Base-by-base conservation (phyloP, 73 alveolate genomes). In the Effrenium voratum region DNA sequence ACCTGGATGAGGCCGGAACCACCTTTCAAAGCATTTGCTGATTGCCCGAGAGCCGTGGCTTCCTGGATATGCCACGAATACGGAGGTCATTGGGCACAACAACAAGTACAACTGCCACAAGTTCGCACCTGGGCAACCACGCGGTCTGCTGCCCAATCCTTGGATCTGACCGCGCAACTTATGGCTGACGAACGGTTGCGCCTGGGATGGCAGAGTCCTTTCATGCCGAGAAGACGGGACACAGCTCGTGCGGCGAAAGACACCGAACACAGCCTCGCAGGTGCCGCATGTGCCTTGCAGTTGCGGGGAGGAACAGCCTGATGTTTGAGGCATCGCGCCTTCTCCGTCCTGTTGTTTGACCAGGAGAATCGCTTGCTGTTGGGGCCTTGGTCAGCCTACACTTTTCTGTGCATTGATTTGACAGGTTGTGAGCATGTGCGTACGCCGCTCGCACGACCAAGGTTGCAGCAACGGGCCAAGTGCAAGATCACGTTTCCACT, bases 101-200 rank as follows among this genome's bases (percentile, higher is more conserved):
- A 87, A 87, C 95, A 87, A 87, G 52, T 87, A 87, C 95, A 87
- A 87, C 49, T 87, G 95, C 32, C 95, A 87, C 95, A 87, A 87
- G 70, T 87, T 87, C 43, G 95, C 72, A 34, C 95, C 95, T 40
- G 95, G 95, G 16, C 95, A 87, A 38, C 95, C 95, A 16, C 95
- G 95, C 4, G 95, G 95, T 16, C 43, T 87, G 49, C 44, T 87
- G 95, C 52, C 60, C 34, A 0, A 5, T 57, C 50, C 94, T 40
- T n/a, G n/a, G n/a, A n/a, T n/a, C n/a, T n/a, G n/a, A n/a, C n/a
- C n/a, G n/a, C n/a, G n/a, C n/a, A 3, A 66, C 66, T 10, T 10
- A 19, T 10, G 66, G 66, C 66, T 10, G 10, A 10, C 34, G 43
- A 66, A 41, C 79, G 30, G 15, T 59, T 59, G 73, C 73, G n/a